These are phyloP conservation scores for Beauveria rudraprayagi DNA, from an alignment of 2,329 filamentous ascomycete genomes.

Conservation along the genomic window DNA sequence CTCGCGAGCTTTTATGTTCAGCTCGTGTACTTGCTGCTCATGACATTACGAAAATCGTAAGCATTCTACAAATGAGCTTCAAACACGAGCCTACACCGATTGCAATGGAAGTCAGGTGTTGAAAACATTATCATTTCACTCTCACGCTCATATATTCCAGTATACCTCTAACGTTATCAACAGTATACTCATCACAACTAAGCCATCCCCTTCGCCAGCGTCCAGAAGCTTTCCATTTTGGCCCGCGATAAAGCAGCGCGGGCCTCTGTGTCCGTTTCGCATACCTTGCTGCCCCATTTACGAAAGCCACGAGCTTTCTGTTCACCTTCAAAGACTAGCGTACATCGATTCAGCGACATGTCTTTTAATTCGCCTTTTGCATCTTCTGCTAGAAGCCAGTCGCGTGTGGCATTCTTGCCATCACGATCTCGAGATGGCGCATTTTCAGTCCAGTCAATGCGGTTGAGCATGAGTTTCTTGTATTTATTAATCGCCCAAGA, in stretches of 20 bases:
- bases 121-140: not conserved
- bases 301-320: conserved; percentile 72
- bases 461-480: conserved; percentile 87
- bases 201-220: conserved; percentile 60
- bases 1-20: no score
- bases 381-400: conserved; percentile 75
- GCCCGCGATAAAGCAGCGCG: conserved; percentile 68
- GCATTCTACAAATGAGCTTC: no score
- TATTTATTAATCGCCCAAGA: conserved; percentile 74
- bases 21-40: no score
- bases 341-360: conserved; percentile 72
- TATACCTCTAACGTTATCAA: not conserved
- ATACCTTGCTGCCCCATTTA: conserved; percentile 84
- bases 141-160: no score
- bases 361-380: conserved; percentile 74
- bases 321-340: conserved; percentile 85
- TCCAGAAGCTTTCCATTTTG: conserved; percentile 96
- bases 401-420: conserved; percentile 51
- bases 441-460: conserved; percentile 93
- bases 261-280: conserved; percentile 84
- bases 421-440: conserved; percentile 56
- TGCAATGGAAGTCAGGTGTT: no score
- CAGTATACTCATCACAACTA: not conserved
- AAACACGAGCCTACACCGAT: not conserved
- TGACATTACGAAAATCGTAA: no score